Base-by-base conservation (phyloP, 1,139 yeast species). In the Kazachstania sp. region DNA sequence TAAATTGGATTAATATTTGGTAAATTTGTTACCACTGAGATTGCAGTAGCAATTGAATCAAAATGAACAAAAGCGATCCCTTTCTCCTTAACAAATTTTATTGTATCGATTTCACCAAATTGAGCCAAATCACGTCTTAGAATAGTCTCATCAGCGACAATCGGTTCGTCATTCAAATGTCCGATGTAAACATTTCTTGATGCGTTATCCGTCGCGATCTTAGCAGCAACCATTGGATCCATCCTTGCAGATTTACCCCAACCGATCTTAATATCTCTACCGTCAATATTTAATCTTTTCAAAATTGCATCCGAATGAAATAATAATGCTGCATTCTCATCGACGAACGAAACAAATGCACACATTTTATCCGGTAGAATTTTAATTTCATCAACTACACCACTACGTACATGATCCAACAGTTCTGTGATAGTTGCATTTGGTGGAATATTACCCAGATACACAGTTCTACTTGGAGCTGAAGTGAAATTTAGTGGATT, bases 151-250 rank as follows among this genome's bases (percentile, higher is more conserved):
- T 44, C 45, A 6, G 12, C 71, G 41, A 71, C 44, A 6, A 31
- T 46, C 2, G 53, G 45, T 32, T 52, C 55, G 9, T 58, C 57
- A 38, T 58, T 54, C 40, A 88, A 71, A 57, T 79, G 80, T 23
- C 95, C 95, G 52, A 92, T 73, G 63, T 85, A 88, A 18, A 92
- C 95, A 59, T 86, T 86, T 68, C 97, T 77, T 5, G 97, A 86
- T 9, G 97, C 97, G 36, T 90, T 88, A 55, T 87, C 90, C 54
- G 84, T 79, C 55, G 82, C 82, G 44, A 90, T 86, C 19, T 92
- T 85, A 49, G 78, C 76, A 53, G 79, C 71, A 8, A 90, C 86
- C 4, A 81, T 75, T 1, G 88, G 81, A 45, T 82, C 75, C 30
- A 87, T 74, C 3, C 83, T 77, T 3, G 79, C 70, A 42, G 85